These are phyloP conservation scores for Leptographium flavum DNA, from an alignment of 2,329 filamentous ascomycete species.

Conservation along the genomic window DNA sequence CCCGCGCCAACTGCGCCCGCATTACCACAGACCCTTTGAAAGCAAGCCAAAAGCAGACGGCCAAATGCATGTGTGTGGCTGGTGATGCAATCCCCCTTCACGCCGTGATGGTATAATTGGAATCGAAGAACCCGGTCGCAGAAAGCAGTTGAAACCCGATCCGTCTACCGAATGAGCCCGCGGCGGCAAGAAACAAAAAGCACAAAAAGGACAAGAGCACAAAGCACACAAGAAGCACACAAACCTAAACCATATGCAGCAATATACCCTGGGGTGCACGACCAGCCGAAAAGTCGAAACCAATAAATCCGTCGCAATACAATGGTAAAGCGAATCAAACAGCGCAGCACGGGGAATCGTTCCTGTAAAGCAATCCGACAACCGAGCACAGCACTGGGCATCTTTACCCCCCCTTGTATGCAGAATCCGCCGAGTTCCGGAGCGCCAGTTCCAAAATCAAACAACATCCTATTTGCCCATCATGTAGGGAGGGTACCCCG, in stretches of 20 bases:
- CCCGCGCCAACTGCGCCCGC: background rate
- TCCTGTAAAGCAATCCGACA: background rate
- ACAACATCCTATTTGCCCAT: constrained; percentile 10
- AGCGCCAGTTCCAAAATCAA: background rate
- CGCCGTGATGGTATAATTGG: background rate
- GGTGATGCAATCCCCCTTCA: background rate
- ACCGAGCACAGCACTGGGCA: background rate
- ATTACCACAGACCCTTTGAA: too few species aligned
- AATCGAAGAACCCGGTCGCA: background rate
- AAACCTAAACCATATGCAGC: background rate
- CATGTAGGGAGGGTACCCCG: constrained; percentile 15
- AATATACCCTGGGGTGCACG: background rate
- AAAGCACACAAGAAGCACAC: too few species aligned
- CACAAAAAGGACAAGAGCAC: too few species aligned
- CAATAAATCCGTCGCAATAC: background rate
- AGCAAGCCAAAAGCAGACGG: background rate
- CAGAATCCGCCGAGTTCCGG: background rate
- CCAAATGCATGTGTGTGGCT: background rate
- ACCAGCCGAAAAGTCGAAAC: background rate
- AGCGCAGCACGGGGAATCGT: constrained; percentile 6
- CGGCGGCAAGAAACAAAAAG: background rate
- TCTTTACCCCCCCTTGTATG: too few species aligned
- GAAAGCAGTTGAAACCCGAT: background rate
- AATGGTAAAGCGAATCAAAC: background rate
- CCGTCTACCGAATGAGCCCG: background rate